Base-by-base conservation (phyloP, 352 stramenopile genomes). In the Pythium coloratum region DNA sequence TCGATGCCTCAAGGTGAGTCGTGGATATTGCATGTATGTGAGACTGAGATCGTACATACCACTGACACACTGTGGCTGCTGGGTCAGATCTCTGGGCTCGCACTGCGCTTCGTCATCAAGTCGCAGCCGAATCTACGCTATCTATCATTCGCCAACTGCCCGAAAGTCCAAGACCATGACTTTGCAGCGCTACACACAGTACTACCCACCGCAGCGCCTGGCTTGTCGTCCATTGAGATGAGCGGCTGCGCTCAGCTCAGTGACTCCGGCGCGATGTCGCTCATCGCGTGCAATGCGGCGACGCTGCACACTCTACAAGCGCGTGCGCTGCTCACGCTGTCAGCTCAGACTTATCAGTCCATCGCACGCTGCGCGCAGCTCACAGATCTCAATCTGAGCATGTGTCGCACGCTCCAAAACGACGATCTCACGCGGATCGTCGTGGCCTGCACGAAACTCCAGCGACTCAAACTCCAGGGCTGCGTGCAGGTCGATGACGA, bases 361-460 rank as follows among this genome's bases (percentile, higher is more conserved):
- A 83, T 97, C 63, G 67, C 82, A 0, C 67, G 66, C 24, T 89
- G 80, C 59, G n/a, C 44, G 0, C 62, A 72, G 16, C 73, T 97
- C 3, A 70, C 69, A 28, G 72, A 76, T 0, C 80, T 98, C 14
- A 80, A 91, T 59, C 59, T 97, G 28, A 84, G 74, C 38, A 84
- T 96, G 69, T 97, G 90, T 69, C 77, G 81, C 30, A 77, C 71
- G 12, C 59, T 97, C 14, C 72, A 76, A 7, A 88, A 95, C 57
- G 40, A 51, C 10, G 76, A 90, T 59, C 54, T 97, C 0, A 62
- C 38, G 12, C 61, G 53, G 7, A 86, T 97, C 59, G 55, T 75
- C 0, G 26, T 63, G 0, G 62, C 72, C 12, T 94, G 87, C 56
- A 55, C 47, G 0, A 65, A 75, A 2, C 71, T 95, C 20, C 62